Evolutionary conservation across 1,284 basidiomycete species (phyloP), one percentile per base, ranked within the genome.

Genomic region (Dichomitus squalens): DNA sequence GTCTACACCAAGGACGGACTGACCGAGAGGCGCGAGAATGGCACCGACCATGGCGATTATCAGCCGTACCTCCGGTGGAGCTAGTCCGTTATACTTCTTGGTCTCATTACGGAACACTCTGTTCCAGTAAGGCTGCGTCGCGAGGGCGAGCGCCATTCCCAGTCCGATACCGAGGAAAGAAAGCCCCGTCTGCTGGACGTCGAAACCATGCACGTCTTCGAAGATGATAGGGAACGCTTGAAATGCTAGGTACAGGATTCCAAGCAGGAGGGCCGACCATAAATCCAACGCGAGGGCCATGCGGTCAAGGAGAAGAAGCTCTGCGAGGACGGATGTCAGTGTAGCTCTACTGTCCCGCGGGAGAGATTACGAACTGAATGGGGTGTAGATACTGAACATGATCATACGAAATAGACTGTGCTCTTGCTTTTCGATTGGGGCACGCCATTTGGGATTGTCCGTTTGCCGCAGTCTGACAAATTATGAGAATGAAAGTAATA

Each of bases 201-300:
- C 80, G 70, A 92, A 92, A 11, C 81, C 80, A 65, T 90, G 85
- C 2, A 76, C 73, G 4, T 72, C 60, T n/a, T 76, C 72, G 68
- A 92, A 92, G 25, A 92, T 87, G 57, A 89, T 80, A 0, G 86
- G 86, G 64, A 89, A 90, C 0, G 84, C 85, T 61, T 86, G 80
- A 71, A 92, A 92, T 12, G 86, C 81, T 2, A 90, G 79, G 70
- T 93, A 93, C 0, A 93, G 75, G 47, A 93, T 84, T 0, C 89
- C 90, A 7, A 93, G 83, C 21, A 92, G 52, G 8, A 63, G 34
- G 5, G 61, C 55, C 3, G 61, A 63, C 78, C 80, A 88, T 49
- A 76, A 73, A 67, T 81, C 84, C 68, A 94, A 75, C 6, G 88
- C 73, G 2, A 93, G 76, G 0, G 87, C 87, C 91, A 95, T 94